These are phyloP conservation scores for Aureobasidium zeae DNA, from an alignment of 2,329 filamentous ascomycete species.

Conservation along the genomic window DNA sequence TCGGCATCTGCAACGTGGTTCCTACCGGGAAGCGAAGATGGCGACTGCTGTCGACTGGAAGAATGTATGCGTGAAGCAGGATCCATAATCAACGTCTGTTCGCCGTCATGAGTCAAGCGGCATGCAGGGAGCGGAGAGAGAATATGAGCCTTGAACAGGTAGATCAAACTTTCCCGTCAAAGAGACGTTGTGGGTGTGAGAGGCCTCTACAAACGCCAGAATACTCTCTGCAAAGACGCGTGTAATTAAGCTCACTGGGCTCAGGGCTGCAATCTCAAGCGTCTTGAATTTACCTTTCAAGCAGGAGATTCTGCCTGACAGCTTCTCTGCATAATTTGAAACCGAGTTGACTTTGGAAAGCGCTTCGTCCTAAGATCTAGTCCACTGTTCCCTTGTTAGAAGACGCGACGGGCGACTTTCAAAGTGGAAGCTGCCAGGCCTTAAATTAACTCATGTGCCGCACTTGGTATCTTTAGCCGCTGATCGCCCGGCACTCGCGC, in stretches of 20 bases:
- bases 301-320: background rate
- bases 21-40: conserved; percentile 30
- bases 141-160: no score
- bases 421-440: conserved; percentile 9
- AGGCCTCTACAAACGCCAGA: conserved; percentile 12
- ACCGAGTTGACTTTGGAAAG: background rate
- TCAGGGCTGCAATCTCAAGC: no score
- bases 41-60: background rate
- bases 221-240: conserved; percentile 5
- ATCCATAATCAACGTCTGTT: conserved; percentile 18
- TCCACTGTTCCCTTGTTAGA: background rate
- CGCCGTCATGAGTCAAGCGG: background rate
- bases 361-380: background rate
- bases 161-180: background rate
- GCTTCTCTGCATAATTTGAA: background rate
- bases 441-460: conserved; percentile 3
- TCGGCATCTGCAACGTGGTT: conserved; percentile 38
- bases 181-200: background rate
- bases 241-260: conserved; percentile 6
- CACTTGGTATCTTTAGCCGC: background rate
- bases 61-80: conserved; percentile 13
- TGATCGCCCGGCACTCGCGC: background rate
- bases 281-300: background rate
- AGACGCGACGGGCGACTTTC: conserved; percentile 14
- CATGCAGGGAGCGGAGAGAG: background rate